Conservation (phyloP, 2,329 filamentous ascomycete species). For the Colletotrichum sp. region DNA sequence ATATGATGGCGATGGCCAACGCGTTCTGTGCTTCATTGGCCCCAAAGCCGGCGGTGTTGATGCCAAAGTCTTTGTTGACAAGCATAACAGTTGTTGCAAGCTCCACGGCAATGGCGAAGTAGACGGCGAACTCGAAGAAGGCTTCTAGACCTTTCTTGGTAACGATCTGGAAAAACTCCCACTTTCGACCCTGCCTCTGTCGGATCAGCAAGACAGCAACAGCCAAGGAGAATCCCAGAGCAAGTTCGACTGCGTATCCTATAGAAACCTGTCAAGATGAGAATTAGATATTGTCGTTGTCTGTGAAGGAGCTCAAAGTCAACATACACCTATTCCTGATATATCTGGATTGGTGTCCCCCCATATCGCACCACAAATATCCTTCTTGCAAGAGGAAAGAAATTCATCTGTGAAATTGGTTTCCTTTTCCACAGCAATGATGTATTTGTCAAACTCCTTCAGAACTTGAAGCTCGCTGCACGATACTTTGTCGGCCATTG, state of each 20-base stretch:
- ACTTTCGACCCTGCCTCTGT: slow-evolving; percentile 25
- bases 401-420: neutral
- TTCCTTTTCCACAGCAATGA: neutral
- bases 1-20: slow-evolving; percentile 25
- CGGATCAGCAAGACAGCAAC: neutral
- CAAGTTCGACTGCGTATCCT: neutral
- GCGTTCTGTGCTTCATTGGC: slow-evolving; percentile 28
- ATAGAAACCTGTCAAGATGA: neutral
- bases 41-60: slow-evolving; percentile 23
- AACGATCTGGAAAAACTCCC: neutral
- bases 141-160: neutral
- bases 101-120: slow-evolving; percentile 25
- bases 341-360: neutral
- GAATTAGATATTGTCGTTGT: neutral
- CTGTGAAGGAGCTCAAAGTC: neutral
- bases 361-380: neutral
- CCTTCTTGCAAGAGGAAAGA: neutral
- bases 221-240: neutral
- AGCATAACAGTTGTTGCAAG: slow-evolving; percentile 25
- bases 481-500: neutral
- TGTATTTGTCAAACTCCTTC: neutral
- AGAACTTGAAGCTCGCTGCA: neutral
- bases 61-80: slow-evolving; percentile 27
- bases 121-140: slow-evolving; percentile 5
- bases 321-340: neutral